Percentiles rank a stretch among this genome's conserved stretches.
Conservation (phyloP, 1,284 basidiomycete genomes). For the Porphyrellus sp. region DNA sequence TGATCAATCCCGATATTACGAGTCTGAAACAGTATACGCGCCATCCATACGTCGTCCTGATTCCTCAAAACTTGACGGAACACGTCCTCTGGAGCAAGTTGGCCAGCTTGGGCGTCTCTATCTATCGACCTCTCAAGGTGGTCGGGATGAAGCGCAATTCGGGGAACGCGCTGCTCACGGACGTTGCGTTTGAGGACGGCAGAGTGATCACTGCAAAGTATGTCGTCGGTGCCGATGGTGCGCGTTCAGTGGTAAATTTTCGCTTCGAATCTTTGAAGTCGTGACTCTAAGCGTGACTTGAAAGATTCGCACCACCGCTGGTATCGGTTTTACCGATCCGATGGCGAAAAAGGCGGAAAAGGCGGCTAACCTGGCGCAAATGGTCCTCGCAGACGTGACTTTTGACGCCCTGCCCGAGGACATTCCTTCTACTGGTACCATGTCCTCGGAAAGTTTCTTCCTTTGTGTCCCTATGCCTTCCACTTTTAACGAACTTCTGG, state of each 20-base stretch:
- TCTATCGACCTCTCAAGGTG: slow-evolving; percentile 28
- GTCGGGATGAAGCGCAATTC: slow-evolving; percentile 32
- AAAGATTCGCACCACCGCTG: slow-evolving; percentile 23
- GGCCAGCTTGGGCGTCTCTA: slow-evolving; percentile 22
- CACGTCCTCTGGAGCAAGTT: slow-evolving; percentile 39
- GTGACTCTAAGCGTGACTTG: neutral
- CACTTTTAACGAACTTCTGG: slow-evolving; percentile 28
- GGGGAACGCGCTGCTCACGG: slow-evolving; percentile 27
- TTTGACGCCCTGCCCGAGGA: slow-evolving; percentile 9
- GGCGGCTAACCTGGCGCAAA: slow-evolving; percentile 18
- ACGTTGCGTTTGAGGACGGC: slow-evolving; percentile 51
- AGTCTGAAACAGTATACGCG: slow-evolving; percentile 39
- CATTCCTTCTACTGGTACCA: neutral
- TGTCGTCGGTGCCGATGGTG: slow-evolving; percentile 58
- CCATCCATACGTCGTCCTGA: slow-evolving; percentile 43
- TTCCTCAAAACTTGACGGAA: slow-evolving; percentile 52
- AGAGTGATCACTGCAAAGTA: slow-evolving; percentile 45
- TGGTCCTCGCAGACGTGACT: slow-evolving; percentile 22
- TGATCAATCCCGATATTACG: slow-evolving; percentile 37
- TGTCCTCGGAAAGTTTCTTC: slow-evolving; percentile 31
- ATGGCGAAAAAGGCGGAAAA: neutral
- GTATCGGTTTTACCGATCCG: slow-evolving; percentile 22
- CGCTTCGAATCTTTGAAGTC: neutral
- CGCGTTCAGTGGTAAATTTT: slow-evolving; percentile 45
- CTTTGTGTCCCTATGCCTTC: slow-evolving; percentile 30